phyloP scores from a whole-genome alignment of 2,329 filamentous ascomycete species.

The Reticulascus tulasneorum region DNA sequence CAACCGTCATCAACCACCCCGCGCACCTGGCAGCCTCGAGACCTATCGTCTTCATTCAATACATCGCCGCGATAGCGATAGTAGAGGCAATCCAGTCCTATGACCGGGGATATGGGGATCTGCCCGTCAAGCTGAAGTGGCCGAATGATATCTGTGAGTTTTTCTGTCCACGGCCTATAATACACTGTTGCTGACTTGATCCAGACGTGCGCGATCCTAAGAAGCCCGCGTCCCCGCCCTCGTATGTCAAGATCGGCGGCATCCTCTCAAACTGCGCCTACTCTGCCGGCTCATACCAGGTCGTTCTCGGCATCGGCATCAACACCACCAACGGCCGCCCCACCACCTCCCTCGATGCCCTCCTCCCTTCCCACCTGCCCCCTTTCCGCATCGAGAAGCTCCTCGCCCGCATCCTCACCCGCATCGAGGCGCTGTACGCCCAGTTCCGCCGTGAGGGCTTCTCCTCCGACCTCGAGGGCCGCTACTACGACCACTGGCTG shows the following conservation, averaged over 20 bases:
- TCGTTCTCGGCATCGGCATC: conserved; percentile 81
- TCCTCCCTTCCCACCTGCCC: conserved; percentile 51
- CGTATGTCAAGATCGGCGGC: conserved; percentile 86
- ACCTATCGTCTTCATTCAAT: conserved; percentile 91
- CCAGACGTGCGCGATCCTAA: conserved; percentile 63
- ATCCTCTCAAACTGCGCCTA: conserved; percentile 90
- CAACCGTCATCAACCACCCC: conserved; percentile 80
- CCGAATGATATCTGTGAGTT: conserved; percentile 84
- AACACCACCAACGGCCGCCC: conserved; percentile 82
- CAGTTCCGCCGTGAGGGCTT: conserved; percentile 75
- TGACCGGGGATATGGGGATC: conserved; percentile 65
- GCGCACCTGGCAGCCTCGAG: conserved; percentile 66
- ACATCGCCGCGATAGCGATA: conserved; percentile 83
- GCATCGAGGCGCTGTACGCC: conserved; percentile 73
- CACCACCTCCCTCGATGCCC: conserved; percentile 78
- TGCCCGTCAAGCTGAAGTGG: conserved; percentile 92
- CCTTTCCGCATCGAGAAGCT: conserved; percentile 71
- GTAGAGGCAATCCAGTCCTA: conserved; percentile 81
- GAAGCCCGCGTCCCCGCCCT: conserved; percentile 36
- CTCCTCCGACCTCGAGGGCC: conserved; percentile 63
- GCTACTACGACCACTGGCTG: conserved; percentile 82
- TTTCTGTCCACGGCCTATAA: neutral
- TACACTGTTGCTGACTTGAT: neutral
- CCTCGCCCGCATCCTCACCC: conserved; percentile 73
- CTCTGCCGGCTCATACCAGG: conserved; percentile 70